A percentile compares a stretch with the other conserved stretches of the same genome.
These are phyloP conservation scores for Venturia effusa DNA, from an alignment of 2,329 filamentous ascomycete genomes.

Conservation along the genomic window DNA sequence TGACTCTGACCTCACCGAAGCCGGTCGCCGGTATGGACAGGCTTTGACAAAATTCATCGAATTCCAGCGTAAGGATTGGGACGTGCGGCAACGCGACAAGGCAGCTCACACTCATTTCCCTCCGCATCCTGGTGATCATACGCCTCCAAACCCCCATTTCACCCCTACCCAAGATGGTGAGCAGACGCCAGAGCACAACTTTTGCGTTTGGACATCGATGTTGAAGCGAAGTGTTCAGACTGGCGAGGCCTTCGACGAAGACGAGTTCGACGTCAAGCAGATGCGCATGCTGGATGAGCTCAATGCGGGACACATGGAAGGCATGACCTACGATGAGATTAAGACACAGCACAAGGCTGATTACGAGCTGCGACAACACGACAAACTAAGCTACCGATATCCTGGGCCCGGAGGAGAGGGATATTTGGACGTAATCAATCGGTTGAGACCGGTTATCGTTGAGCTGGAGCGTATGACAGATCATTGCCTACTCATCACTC, in stretches of 20 bases:
- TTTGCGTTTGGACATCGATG: constrained; percentile 99
- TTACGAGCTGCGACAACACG: constrained; percentile 63
- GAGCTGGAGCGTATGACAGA: constrained; percentile 97
- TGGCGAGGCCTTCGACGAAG: constrained; percentile 83
- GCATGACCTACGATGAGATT: constrained; percentile 89
- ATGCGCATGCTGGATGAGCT: constrained; percentile 98
- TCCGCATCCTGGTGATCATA: constrained; percentile 82
- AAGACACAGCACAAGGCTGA: constrained; percentile 67
- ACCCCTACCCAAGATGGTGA: constrained; percentile 37
- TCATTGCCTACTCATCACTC: constrained; percentile 83
- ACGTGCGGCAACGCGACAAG: constrained; percentile 70
- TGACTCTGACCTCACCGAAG: constrained; percentile 71
- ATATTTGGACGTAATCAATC: constrained; percentile 94
- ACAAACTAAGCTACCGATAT: constrained; percentile 95
- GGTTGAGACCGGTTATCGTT: constrained; percentile 86
- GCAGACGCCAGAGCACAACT: constrained; percentile 69
- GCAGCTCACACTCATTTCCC: constrained; percentile 70
- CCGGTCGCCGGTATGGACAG: constrained; percentile 67
- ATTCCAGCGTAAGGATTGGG: constrained; percentile 68
- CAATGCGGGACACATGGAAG: constrained; percentile 85
- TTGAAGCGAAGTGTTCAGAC: constrained; percentile 81
- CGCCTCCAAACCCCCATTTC: constrained; percentile 86
- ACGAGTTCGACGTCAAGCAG: constrained; percentile 92
- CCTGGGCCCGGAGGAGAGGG: constrained; percentile 92
- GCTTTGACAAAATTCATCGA: constrained; percentile 78